Conservation (phyloP, 345 rosid genomes). For the Brassica juncea region DNA sequence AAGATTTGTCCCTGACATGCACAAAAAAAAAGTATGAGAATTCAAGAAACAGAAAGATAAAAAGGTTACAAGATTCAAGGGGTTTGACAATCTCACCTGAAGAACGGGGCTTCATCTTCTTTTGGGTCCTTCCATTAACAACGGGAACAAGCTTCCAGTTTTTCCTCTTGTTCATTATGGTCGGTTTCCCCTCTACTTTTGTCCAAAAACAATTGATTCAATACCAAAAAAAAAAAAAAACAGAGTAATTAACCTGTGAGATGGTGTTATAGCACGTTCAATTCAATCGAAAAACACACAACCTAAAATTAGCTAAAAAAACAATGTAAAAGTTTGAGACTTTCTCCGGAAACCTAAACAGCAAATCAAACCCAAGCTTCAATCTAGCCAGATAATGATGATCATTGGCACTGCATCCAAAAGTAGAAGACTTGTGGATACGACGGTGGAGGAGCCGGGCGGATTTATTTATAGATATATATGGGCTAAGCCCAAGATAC, state of each 20-base stretch:
- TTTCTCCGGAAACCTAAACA: neutral
- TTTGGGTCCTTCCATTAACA: neutral
- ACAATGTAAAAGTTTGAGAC: neutral
- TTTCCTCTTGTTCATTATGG: neutral
- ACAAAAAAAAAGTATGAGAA: neutral
- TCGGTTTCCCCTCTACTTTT: neutral
- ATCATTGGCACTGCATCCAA: neutral
- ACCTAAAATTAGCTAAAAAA: neutral
- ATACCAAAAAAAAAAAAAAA: neutral
- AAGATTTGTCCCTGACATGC: constrained; percentile 40
- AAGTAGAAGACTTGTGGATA: neutral
- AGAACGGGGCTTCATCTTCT: neutral
- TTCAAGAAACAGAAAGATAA: neutral
- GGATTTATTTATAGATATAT: too few species aligned
- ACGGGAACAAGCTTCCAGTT: neutral
- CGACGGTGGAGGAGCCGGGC: too few species aligned
- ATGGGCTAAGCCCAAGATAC: too few species aligned
- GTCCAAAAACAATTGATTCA: neutral
- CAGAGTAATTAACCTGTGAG: neutral
- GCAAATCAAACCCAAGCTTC: neutral
- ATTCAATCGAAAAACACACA: neutral
- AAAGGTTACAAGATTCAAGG: neutral
- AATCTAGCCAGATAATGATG: neutral
- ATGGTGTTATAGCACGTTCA: too few species aligned
- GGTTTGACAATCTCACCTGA: neutral